Base-by-base conservation (phyloP, 2,329 filamentous ascomycete species). In the Talaromyces marneffei region DNA sequence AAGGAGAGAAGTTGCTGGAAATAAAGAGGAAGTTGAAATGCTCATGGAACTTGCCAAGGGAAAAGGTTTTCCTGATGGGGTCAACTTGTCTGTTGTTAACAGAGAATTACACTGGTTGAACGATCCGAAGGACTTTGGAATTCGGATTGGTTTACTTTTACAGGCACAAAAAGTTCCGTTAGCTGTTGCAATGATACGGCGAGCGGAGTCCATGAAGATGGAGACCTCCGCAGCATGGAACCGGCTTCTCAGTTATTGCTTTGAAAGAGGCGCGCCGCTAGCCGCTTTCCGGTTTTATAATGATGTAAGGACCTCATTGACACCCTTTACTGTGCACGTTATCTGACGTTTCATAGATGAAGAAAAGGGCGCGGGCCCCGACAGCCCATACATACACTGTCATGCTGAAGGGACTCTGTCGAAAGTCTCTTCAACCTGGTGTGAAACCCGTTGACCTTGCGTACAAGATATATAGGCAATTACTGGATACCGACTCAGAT, bases 171-270 rank as follows among this genome's bases (percentile, higher is more conserved):
- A 86, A 33, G 82, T 83, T 39, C 83, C 86, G 2, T 86, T 91
- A 69, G 91, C 92, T 27, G 74, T 88, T 44, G 78, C 84, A 20
- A 73, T 96, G 62, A 84, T 88, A 39, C 85, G 88, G 62, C 79
- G 83, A 66, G 88, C 88, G 25, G 69, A 74, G n/a, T 91, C 87
- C 72, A 85, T 82, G 66, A 74, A 80, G 0, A 80, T 83, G 65
- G 78, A 86, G 62, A 86, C 88, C 65, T 79, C 84, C 3, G 92
- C 95, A 62, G 87, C 89, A 62, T 99, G 93, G 92, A 97, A 97
- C 74, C 85, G 90, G 70, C 75, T 96, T 48, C 87, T 99, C 61
- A 83, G 87, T 61, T 85, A 91, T 73, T 80, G 85, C 64, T 77
- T 97, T 72, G 76, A 82, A 44, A 79, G 85, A 25, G 79, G 84